phyloP scores from a whole-genome alignment of 2,329 filamentous ascomycete genomes.

The Leptographium wingfieldii region DNA sequence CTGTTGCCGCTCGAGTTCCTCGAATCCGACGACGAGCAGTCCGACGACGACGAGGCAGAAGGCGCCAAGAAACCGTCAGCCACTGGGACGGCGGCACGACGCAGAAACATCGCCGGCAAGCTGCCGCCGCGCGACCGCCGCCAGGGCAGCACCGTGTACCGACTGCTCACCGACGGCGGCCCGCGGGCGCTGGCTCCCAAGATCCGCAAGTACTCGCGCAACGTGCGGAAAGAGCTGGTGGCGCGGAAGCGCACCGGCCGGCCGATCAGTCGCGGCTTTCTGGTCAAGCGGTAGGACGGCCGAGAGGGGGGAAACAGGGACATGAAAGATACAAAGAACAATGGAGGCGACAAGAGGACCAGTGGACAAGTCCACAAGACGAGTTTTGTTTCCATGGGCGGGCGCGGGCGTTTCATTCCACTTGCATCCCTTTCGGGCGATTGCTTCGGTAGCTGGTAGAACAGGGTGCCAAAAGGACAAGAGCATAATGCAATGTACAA shows the following conservation, averaged over 20 bases:
- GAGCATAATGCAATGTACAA: neutral
- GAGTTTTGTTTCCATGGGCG: neutral
- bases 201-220: conserved; percentile 27
- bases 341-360: neutral
- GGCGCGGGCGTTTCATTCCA: neutral
- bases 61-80: neutral
- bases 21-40: conserved; percentile 33
- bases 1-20: conserved; percentile 42
- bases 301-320: neutral
- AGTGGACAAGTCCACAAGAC: neutral
- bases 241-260: conserved; percentile 26
- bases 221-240: conserved; percentile 31
- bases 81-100: conserved; percentile 19
- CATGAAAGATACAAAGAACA: neutral
- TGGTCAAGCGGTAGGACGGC: conserved; percentile 20
- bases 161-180: conserved; percentile 31
- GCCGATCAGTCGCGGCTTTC: conserved; percentile 31
- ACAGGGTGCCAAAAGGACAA: neutral
- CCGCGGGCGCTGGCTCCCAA: conserved; percentile 37
- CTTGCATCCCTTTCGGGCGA: neutral
- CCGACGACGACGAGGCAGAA: conserved; percentile 12
- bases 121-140: conserved; percentile 30
- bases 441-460: neutral
- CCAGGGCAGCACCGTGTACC: conserved; percentile 41
- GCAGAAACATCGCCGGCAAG: conserved; percentile 10